phyloP scores from a whole-genome alignment of 345 rosid species.

The Camelina laxa region DNA sequence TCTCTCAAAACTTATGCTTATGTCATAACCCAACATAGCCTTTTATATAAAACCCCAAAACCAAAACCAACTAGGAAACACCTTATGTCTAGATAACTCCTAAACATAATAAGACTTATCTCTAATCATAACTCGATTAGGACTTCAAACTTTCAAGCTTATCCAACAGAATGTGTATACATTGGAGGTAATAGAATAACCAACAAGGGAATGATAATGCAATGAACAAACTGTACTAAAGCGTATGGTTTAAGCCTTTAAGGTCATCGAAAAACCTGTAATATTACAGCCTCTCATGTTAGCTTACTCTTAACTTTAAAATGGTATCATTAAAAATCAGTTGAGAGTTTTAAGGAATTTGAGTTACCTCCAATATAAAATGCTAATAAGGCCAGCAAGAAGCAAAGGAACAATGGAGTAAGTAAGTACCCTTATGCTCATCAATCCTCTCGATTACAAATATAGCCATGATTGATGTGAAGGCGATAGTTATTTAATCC shows the following conservation, averaged over 20 bases:
- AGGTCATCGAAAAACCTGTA: constrained; percentile 83
- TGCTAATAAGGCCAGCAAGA: constrained; percentile 73
- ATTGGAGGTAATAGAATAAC: constrained; percentile 87
- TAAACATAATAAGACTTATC: too few species aligned
- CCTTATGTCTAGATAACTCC: too few species aligned
- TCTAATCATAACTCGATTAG: too few species aligned
- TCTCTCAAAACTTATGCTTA: too few species aligned
- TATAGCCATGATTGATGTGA: constrained; percentile 82
- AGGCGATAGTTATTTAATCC: constrained; percentile 78
- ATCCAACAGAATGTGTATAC: constrained; percentile 69
- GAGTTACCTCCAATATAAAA: constrained; percentile 84
- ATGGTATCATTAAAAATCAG: not conserved
- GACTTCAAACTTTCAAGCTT: too few species aligned
- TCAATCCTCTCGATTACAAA: constrained; percentile 92
- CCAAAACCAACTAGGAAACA: too few species aligned
- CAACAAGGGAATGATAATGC: constrained; percentile 83
- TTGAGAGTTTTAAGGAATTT: not conserved
- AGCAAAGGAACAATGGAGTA: constrained; percentile 72
- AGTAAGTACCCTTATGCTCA: constrained; percentile 72
- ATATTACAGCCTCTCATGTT: constrained; percentile 1
- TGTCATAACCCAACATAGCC: too few species aligned
- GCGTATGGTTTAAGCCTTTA: constrained; percentile 92
- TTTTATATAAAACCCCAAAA: too few species aligned
- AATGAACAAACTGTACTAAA: constrained; percentile 80
- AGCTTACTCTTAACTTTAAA: not conserved